Base-by-base conservation (phyloP, 441 rosid species). In the Flueggea neowawraea region DNA sequence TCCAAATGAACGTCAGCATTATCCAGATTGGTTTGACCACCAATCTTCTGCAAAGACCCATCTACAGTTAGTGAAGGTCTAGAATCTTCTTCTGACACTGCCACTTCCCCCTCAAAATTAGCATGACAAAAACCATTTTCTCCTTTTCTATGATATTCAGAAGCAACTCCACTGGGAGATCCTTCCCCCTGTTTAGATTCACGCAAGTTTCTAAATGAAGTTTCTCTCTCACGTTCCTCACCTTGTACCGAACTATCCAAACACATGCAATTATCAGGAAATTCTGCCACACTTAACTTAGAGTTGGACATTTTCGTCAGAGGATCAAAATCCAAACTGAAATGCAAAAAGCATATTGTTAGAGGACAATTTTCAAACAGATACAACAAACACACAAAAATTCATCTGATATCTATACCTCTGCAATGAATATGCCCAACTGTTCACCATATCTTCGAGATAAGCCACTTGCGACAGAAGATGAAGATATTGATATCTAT, bases 401-500 rank as follows among this genome's bases (percentile, higher is more conserved):
- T 15, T 64, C 15, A 53, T 66, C 15, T 17, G 50, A 54, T 52
- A 60, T 47, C 31, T 62, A 52, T 85, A 95, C 98, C 99, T 86
- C 67, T 84, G 91, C 76, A 95, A 76, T 36, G 89, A 74, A 84
- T 84, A 82, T 17, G 78, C 96, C 99, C 98, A 95, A 81, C 82
- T 81, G 69, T 84, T 89, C 54, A 95, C 96, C 81, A 91, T 68
- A 79, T 95, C 99, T 63, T 91, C 99, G 68, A 95, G 71, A 76
- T 84, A 88, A 45, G 99, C 97, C 72, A 91, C 97, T 83, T 91
- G 97, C 15, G 98, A 95, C 58, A 95, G 76, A 63, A 95, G 80
- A 62, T 88, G 88, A 62, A 84, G 65, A 75, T 84, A 95, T 52
- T 71, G 89, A 72, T 81, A 79, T 79, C 84, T 78, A 71, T 95